Conservation (phyloP, 805 yeast genomes). For the Pichia kluyveri region DNA sequence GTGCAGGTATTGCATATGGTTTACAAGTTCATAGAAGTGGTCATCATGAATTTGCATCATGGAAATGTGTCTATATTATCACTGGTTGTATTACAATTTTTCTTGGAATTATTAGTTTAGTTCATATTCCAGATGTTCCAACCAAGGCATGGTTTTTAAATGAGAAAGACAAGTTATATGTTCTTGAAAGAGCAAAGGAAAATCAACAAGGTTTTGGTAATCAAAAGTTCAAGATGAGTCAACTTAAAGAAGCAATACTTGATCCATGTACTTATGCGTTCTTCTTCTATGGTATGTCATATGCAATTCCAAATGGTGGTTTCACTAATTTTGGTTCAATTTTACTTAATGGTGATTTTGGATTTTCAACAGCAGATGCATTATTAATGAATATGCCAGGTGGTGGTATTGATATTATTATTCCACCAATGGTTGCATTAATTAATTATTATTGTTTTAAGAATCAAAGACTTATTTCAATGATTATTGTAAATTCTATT, state of each 20-base stretch:
- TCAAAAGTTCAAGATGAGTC: conserved; percentile 36
- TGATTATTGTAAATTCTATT: conserved; percentile 15
- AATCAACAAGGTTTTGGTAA: conserved; percentile 29
- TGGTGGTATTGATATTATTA: conserved; percentile 15
- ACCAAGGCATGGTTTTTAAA: conserved; percentile 26
- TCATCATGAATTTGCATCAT: conserved; percentile 29
- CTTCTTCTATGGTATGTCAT: conserved; percentile 35
- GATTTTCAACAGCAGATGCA: conserved; percentile 11
- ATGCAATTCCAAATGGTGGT: conserved; percentile 53
- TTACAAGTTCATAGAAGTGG: conserved; percentile 6
- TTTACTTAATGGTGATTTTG: conserved; percentile 13
- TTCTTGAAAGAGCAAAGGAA: conserved; percentile 23
- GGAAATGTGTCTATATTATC: conserved; percentile 54
- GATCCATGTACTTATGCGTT: conserved; percentile 45
- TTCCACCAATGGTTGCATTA: conserved; percentile 8
- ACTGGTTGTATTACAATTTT: conserved; percentile 51
- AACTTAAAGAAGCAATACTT: conserved; percentile 43
- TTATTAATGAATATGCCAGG: conserved; percentile 13
- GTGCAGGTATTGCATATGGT: conserved; percentile 50
- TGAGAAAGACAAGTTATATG: conserved; percentile 29
- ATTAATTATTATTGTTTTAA: conserved; percentile 1
- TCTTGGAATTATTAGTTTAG: conserved; percentile 36
- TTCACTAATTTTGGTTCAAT: conserved; percentile 41
- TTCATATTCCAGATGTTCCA: conserved; percentile 32
- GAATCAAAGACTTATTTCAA: conserved; percentile 15